Percentiles rank a stretch among this genome's conserved stretches.
phyloP scores from a whole-genome alignment of 2,329 filamentous ascomycete genomes.

The Microdochium bolleyi region DNA sequence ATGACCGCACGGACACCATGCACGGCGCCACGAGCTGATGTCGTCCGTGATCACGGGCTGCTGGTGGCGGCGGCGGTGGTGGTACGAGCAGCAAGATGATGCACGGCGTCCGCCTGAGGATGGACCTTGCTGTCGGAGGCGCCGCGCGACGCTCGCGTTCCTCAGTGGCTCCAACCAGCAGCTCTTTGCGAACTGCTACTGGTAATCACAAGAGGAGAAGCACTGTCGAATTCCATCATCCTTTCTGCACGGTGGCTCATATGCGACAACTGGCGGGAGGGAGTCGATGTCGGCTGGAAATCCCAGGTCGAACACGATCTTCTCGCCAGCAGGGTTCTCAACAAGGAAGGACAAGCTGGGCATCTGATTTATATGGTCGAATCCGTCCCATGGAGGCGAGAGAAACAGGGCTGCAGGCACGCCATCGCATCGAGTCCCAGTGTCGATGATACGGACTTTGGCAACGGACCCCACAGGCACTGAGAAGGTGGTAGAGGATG shows the following conservation, averaged over 20 bases:
- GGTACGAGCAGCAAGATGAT: conserved; percentile 10
- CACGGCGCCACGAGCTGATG: conserved; percentile 47
- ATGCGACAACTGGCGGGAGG: conserved; percentile 22
- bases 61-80: conserved; percentile 13
- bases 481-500: not conserved
- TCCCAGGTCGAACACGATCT: conserved; percentile 37
- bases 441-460: conserved; percentile 4
- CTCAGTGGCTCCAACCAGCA: conserved; percentile 31
- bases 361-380: not conserved
- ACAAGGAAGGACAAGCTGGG: conserved; percentile 13
- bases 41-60: conserved; percentile 26
- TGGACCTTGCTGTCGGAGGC: conserved; percentile 44
- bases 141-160: conserved; percentile 44
- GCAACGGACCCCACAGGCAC: not conserved
- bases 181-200: conserved; percentile 38
- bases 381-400: not conserved
- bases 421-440: not conserved
- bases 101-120: conserved; percentile 41
- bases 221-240: too few relatives aligned
- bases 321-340: conserved; percentile 22
- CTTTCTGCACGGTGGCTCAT: too few relatives aligned
- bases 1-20: conserved; percentile 46
- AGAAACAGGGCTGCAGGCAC: not conserved
- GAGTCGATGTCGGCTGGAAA: conserved; percentile 34
- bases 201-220: too few relatives aligned